Evolutionary conservation across 2,329 filamentous ascomycete genomes (phyloP), one percentile per base, ranked within the genome.

Genomic region (Colletotrichum sp.): DNA sequence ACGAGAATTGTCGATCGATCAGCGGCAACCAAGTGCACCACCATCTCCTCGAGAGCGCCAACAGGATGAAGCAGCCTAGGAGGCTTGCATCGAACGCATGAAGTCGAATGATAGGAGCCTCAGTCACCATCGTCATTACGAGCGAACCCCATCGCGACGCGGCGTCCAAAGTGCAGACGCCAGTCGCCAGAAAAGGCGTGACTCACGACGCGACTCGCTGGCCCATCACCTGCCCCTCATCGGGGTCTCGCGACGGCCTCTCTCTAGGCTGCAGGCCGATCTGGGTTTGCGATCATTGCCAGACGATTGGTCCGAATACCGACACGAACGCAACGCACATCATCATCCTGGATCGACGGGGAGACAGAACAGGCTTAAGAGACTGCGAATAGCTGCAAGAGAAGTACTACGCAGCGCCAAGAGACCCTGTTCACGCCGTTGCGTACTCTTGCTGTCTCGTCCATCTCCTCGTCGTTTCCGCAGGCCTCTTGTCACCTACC

Each of bases 331-430:
- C 63, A 68, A 73, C 70, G 69, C 73, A 68, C 48, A 64, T 75
- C 63, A 75, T 73, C 32, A 75, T 75, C 63, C 69, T 67, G 64
- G 69, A 67, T 34, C 30, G 58, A 56, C 30, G 34, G 26, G 59
- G 32, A 61, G 52, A 61, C 63, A 58, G 61, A 71, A 71, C 61
- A 48, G 30, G 61, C 52, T 66, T 16, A 34, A 32, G 28, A 18
- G 52, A 72, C 34, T 28, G 59, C 32, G 69, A 65, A 68, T 62
- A 58, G 32, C 69, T 64, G 69, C 73, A 43, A 73, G 63, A 55
- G 73, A 75, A 75, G 73, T 70, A 75, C 73, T 61, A 43, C 63
- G 58, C 73, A 73, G 69, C 69, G 73, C 73, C 69, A 75, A 75
- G 73, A 7, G 58, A 16, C n/a, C 18, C 62, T 62, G 21, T 67